phyloP scores from a whole-genome alignment of 768 basidiomycete genomes.

The Auricularia auricula-judae region DNA sequence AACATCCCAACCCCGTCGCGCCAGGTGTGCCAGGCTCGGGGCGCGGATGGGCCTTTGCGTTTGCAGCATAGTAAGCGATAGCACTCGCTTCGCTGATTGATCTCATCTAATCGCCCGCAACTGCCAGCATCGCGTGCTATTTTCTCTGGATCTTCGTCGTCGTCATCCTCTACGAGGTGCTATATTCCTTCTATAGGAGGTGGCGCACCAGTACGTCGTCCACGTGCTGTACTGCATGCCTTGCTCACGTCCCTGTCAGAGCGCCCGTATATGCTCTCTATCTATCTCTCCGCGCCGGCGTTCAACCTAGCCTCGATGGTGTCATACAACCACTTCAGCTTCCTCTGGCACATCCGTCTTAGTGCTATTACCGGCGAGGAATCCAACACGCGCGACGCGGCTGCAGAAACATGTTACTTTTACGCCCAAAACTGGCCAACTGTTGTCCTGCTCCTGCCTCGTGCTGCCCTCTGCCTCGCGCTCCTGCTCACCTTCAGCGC shows the following conservation, averaged over 20 bases:
- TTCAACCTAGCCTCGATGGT: constrained; percentile 66
- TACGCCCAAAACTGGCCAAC: constrained; percentile 81
- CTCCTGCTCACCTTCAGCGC: constrained; percentile 56
- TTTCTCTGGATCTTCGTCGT: constrained; percentile 60
- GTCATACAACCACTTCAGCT: constrained; percentile 76
- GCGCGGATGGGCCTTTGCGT: constrained; percentile 71
- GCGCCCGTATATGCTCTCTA: constrained; percentile 71
- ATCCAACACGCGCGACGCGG: constrained; percentile 35
- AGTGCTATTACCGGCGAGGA: constrained; percentile 49
- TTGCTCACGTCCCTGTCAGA: constrained; percentile 30
- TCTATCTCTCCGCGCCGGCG: constrained; percentile 73
- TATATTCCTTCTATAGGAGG: constrained; percentile 15
- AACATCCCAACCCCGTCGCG: constrained; percentile 58
- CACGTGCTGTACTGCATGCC: constrained; percentile 3
- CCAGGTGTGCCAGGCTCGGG: constrained; percentile 61
- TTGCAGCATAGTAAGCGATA: constrained; percentile 48
- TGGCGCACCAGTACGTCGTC: constrained; percentile 23
- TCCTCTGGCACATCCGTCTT: constrained; percentile 67
- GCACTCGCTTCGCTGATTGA: neutral
- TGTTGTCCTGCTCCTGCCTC: constrained; percentile 69
- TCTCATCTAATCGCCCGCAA: neutral
- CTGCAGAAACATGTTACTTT: constrained; percentile 78
- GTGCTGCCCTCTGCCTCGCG: constrained; percentile 65
- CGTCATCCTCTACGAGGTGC: constrained; percentile 49
- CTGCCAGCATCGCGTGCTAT: constrained; percentile 53